Conservation (phyloP, 139 green algal genomes). For the Asterochloris sp. region DNA sequence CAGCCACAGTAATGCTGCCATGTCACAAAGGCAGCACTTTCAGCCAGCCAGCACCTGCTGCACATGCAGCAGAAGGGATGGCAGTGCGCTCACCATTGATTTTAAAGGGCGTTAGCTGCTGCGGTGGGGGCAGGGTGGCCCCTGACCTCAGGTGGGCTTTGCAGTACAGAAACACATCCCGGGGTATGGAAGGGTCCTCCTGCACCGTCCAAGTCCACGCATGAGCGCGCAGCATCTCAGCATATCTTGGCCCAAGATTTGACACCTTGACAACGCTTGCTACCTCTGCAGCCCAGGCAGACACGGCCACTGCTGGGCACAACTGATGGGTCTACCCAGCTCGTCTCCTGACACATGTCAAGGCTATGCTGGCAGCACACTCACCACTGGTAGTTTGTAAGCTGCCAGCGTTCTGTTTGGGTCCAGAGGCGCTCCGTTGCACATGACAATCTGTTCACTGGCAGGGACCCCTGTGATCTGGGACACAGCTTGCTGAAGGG, state of each 20-base stretch:
- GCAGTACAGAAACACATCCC: conserved; percentile 80
- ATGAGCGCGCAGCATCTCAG: background rate
- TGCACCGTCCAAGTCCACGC: background rate
- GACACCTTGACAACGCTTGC: too few species aligned
- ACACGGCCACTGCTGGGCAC: too few species aligned
- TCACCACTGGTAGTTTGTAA: conserved; percentile 74
- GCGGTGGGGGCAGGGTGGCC: conserved; percentile 24
- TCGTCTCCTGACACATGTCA: background rate
- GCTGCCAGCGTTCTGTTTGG: conserved; percentile 42
- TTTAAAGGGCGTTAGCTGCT: too few species aligned
- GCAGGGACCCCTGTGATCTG: conserved; percentile 62
- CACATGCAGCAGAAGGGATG: too few species aligned
- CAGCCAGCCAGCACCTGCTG: too few species aligned
- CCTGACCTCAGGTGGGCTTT: conserved; percentile 49
- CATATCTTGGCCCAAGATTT: background rate
- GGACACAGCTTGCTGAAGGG: conserved; percentile 71
- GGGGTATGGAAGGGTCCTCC: background rate
- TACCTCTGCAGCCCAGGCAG: too few species aligned
- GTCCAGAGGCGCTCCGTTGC: conserved; percentile 65
- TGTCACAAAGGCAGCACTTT: too few species aligned
- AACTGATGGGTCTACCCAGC: too few species aligned
- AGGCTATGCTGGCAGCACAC: background rate
- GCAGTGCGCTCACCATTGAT: too few species aligned
- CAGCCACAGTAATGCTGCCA: too few species aligned
- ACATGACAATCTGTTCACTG: conserved; percentile 83